Evolutionary conservation across 306 rosid species (phyloP), one percentile per base, ranked within the genome.

Genomic region (Astragalus membranaceus): DNA sequence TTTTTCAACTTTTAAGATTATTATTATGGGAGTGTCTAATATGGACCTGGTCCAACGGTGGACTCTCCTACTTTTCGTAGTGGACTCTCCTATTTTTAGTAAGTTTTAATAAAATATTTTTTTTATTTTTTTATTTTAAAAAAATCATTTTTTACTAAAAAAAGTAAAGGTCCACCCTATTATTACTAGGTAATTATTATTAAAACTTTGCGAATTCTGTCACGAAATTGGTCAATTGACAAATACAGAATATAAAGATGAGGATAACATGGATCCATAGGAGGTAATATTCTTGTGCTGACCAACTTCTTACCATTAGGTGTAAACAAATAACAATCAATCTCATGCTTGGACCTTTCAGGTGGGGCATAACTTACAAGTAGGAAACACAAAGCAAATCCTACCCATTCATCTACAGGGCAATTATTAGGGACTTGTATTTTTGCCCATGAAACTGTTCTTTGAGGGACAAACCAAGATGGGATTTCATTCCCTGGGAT

Each of bases 331-430:
- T 39, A 69, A n/a, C 56, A 57, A 0, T 15, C 57, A 5, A 69
- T 29, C 13, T 55, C 3, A 26, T 1, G 26, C 2, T 23, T 1
- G 2, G 26, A 23, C n/a, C n/a, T n/a, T n/a, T 20, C 67, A 16
- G 60, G 56, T 12, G 48, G 36, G 5, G 2, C 4, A 10, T 37
- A 42, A 75, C 58, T 15, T n/a, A n/a, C n/a, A n/a, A 78, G 39
- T 6, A 56, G 23, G 29, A 78, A 72, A 65, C 82, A 78, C 67
- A 72, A 6, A 6, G 74, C 47, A 72, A 65, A 15, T 46, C 78
- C 78, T 17, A 65, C 54, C 65, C 68, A 36, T n/a, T 64, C 64
- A 36, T 36, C 26, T 8, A 5, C 7, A 8, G 50, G 57, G 17
- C 14, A 67, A 33, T 73, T 13, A 39, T 12, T 11, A 35, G 62